phyloP scores from a whole-genome alignment of 352 stramenopile species.

The Pythium biforme region DNA sequence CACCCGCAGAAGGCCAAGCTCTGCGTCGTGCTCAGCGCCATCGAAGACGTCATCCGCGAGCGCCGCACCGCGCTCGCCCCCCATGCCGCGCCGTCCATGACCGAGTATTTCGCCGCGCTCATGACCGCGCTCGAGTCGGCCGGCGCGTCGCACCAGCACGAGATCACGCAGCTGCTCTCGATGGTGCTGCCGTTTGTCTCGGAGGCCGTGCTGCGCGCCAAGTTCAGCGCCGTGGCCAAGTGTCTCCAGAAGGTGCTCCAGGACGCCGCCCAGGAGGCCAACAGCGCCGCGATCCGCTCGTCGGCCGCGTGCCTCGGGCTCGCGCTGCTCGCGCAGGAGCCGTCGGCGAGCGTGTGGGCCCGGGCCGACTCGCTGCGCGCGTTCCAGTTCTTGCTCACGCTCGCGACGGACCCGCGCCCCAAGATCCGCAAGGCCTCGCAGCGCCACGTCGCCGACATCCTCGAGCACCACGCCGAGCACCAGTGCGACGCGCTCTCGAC shows the following conservation, averaged over 20 bases:
- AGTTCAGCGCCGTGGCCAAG: slow-evolving; percentile 75
- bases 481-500: slow-evolving; percentile 80
- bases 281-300: slow-evolving; percentile 62
- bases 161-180: slow-evolving; percentile 73
- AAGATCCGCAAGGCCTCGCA: slow-evolving; percentile 85
- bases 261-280: slow-evolving; percentile 46
- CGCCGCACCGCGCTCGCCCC: slow-evolving; percentile 31
- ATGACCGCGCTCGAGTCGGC: slow-evolving; percentile 85
- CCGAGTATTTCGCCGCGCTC: slow-evolving; percentile 86
- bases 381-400: slow-evolving; percentile 76
- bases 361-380: slow-evolving; percentile 68
- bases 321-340: slow-evolving; percentile 70
- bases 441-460: slow-evolving; percentile 69
- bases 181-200: slow-evolving; percentile 74
- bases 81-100: slow-evolving; percentile 41
- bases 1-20: slow-evolving; percentile 85
- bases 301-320: slow-evolving; percentile 62
- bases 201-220: slow-evolving; percentile 72
- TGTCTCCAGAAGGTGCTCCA: slow-evolving; percentile 69
- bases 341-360: slow-evolving; percentile 53
- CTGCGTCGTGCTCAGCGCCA: slow-evolving; percentile 81
- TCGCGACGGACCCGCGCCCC: slow-evolving; percentile 74
- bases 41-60: slow-evolving; percentile 83
- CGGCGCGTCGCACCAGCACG: slow-evolving; percentile 67
- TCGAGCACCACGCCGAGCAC: slow-evolving; percentile 66